These are phyloP conservation scores for Saturnispora silvae DNA, from an alignment of 805 yeast species.

Conservation along the genomic window DNA sequence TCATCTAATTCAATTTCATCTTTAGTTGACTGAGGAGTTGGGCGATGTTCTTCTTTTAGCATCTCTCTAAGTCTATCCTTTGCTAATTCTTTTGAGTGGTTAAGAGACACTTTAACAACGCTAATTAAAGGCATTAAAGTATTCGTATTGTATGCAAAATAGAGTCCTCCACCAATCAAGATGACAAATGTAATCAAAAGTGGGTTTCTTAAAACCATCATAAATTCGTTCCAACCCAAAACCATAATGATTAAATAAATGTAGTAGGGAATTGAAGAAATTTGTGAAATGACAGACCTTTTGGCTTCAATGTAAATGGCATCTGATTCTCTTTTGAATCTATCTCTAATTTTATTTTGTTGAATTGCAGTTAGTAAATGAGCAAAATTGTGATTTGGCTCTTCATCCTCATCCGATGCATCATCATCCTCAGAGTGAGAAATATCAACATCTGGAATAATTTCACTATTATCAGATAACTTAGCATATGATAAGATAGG, in stretches of 20 bases:
- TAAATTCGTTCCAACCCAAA: conserved; percentile 92
- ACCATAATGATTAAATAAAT: conserved; percentile 62
- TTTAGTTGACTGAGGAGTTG: neutral
- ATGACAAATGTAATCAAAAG: conserved; percentile 57
- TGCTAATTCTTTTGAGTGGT: conserved; percentile 45
- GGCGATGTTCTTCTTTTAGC: conserved; percentile 6
- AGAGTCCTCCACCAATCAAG: conserved; percentile 47
- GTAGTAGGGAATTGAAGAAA: conserved; percentile 75
- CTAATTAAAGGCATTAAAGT: conserved; percentile 66
- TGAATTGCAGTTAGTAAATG: conserved; percentile 48
- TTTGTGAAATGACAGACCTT: conserved; percentile 68
- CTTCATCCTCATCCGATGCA: conserved; percentile 28
- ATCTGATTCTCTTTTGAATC: conserved; percentile 67
- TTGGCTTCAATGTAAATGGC: conserved; percentile 79
- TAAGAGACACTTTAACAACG: conserved; percentile 46
- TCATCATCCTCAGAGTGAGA: conserved; percentile 26
- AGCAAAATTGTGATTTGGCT: conserved; percentile 36
- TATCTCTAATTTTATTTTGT: conserved; percentile 42
- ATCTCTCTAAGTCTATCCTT: conserved; percentile 52
- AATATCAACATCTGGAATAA: conserved; percentile 48
- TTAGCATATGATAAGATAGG: conserved; percentile 52
- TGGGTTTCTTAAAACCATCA: conserved; percentile 82
- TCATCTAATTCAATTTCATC: conserved; percentile 13
- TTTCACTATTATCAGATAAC: conserved; percentile 38
- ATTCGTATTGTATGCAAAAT: conserved; percentile 58